Conservation (phyloP, 106 monocot species). For the Apostasia ramifera region DNA sequence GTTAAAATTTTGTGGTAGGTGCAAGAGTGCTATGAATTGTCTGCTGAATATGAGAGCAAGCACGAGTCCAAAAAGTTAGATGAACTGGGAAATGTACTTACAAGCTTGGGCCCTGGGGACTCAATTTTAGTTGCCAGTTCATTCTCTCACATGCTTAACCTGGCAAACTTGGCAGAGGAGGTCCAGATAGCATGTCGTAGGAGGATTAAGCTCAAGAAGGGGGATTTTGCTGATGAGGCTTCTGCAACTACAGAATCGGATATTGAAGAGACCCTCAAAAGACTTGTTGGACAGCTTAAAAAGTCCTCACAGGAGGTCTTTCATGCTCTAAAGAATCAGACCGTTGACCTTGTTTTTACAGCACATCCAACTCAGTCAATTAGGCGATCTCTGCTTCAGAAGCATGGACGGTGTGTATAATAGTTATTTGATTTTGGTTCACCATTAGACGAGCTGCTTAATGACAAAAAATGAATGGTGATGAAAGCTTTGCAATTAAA, state of each 20-base stretch:
- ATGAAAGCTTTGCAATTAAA: too few relatives aligned
- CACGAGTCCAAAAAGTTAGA: slow-evolving; percentile 49
- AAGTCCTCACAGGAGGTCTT: slow-evolving; percentile 77
- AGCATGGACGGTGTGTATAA: slow-evolving; percentile 60
- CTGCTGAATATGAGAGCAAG: slow-evolving; percentile 72
- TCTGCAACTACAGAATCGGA: slow-evolving; percentile 67
- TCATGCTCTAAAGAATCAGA: slow-evolving; percentile 92
- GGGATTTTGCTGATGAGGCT: slow-evolving; percentile 70
- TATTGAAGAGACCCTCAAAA: slow-evolving; percentile 69
- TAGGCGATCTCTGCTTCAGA: slow-evolving; percentile 88
- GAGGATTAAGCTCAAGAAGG: slow-evolving; percentile 72
- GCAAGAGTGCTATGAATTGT: slow-evolving; percentile 85
- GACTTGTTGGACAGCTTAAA: slow-evolving; percentile 57
- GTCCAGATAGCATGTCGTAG: slow-evolving; percentile 86
- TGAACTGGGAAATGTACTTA: slow-evolving; percentile 67
- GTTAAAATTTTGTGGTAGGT: slow-evolving; percentile 31
- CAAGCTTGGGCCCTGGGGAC: slow-evolving; percentile 69
- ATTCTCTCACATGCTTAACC: slow-evolving; percentile 95
- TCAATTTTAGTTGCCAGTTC: slow-evolving; percentile 71
- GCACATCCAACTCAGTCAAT: slow-evolving; percentile 97
- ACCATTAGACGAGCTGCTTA: background rate
- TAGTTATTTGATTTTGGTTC: background rate
- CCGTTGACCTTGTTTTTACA: slow-evolving; percentile 83
- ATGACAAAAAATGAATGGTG: background rate
- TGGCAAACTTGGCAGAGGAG: slow-evolving; percentile 93